phyloP scores from a whole-genome alignment of 2,329 filamentous ascomycete genomes.

The Dactylellina cionopaga region DNA sequence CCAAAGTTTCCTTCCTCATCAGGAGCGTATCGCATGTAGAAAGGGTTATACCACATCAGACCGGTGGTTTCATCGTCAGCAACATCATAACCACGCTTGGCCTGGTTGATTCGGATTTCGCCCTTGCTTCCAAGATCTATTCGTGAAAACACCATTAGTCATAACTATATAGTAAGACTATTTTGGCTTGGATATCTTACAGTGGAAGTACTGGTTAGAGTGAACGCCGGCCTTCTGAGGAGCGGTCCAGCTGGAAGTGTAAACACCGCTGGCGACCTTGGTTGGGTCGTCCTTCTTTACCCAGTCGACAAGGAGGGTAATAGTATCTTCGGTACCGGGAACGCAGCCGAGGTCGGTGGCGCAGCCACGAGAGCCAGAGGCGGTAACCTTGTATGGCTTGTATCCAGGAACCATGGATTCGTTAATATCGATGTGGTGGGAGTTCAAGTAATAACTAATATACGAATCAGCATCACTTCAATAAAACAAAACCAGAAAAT shows the following conservation, averaged over 20 bases:
- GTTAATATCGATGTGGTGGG: constrained; percentile 90
- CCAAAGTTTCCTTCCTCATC: constrained; percentile 95
- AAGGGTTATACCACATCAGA: constrained; percentile 89
- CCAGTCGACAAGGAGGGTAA: constrained; percentile 90
- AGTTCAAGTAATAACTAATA: constrained; percentile 88
- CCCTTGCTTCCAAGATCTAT: constrained; percentile 79
- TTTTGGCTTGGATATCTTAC: constrained; percentile 57
- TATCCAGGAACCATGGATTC: constrained; percentile 90
- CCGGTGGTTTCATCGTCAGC: constrained; percentile 76
- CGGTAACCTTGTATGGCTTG: constrained; percentile 80
- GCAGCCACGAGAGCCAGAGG: constrained; percentile 79
- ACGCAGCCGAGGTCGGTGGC: constrained; percentile 82
- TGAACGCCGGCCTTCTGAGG: constrained; percentile 94
- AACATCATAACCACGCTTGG: constrained; percentile 92
- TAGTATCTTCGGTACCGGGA: constrained; percentile 87
- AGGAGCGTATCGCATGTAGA: constrained; percentile 93
- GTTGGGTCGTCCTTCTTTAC: constrained; percentile 73
- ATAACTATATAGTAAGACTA: not conserved
- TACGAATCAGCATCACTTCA: not conserved
- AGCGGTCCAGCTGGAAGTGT: constrained; percentile 94
- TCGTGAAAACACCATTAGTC: not conserved
- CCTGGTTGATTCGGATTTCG: constrained; percentile 90
- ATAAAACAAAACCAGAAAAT: not conserved
- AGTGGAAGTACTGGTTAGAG: constrained; percentile 97
- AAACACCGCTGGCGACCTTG: constrained; percentile 84